phyloP scores from a whole-genome alignment of 495 filamentous ascomycete genomes.

The Tuber aestivum region DNA sequence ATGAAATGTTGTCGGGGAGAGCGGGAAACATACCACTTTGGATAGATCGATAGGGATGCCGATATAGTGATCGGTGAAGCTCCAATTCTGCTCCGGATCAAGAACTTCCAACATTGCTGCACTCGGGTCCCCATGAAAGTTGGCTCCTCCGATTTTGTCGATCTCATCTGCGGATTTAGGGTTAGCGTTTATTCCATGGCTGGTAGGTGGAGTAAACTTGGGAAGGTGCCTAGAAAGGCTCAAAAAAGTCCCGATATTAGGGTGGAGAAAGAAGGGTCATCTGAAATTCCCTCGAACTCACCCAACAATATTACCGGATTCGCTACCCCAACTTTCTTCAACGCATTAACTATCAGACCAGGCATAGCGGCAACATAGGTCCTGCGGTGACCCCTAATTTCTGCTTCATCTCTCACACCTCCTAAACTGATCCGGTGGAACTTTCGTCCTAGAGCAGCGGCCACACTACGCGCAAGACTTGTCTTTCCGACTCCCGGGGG shows the following conservation, averaged over 20 bases:
- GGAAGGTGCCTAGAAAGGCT: background rate
- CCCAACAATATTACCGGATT: conserved; percentile 89
- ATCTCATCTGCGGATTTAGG: conserved; percentile 65
- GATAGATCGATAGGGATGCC: conserved; percentile 93
- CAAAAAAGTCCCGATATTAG: background rate
- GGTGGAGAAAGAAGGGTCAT: conserved; percentile 7
- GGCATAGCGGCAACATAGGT: conserved; percentile 99
- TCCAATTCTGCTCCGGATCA: conserved; percentile 94
- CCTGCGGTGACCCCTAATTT: conserved; percentile 89
- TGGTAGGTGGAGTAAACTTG: background rate
- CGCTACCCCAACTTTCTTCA: conserved; percentile 92
- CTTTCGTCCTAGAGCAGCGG: conserved; percentile 82
- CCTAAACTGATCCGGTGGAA: conserved; percentile 97
- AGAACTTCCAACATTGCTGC: conserved; percentile 99
- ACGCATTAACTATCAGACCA: conserved; percentile 83
- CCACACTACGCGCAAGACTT: conserved; percentile 87
- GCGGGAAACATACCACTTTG: conserved; percentile 56
- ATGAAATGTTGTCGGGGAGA: conserved; percentile 22
- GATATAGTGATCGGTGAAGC: conserved; percentile 94
- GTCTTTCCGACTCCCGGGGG: conserved; percentile 97
- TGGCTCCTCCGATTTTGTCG: conserved; percentile 89
- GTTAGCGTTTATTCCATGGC: background rate
- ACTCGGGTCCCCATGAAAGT: conserved; percentile 91
- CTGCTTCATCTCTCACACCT: conserved; percentile 91
- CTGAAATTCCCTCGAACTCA: conserved; percentile 25